Evolutionary conservation across 768 basidiomycete species (phyloP).

Genomic region (Trametes punicea): DNA sequence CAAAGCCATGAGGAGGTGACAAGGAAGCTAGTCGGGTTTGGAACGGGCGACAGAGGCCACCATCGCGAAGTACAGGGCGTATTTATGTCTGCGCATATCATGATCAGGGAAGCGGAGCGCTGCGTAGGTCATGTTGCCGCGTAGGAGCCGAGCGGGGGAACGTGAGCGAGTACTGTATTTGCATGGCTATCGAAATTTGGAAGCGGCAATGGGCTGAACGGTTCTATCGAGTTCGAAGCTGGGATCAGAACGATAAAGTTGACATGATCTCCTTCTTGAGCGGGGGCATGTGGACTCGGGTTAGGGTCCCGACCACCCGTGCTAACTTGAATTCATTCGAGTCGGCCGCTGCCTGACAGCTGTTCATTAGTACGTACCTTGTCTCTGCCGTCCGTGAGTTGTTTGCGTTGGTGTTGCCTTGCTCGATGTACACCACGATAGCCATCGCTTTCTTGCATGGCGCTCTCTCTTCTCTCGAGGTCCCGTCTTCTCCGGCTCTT

Average conservation of each 20-base stretch:
- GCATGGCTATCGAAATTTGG: no score
- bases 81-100: not conserved
- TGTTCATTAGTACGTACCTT: not conserved
- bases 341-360: no score
- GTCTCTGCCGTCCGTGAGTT: no score
- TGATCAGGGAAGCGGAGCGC: not conserved
- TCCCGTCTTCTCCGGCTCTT: slow-evolving; percentile 9
- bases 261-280: no score
- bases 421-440: slow-evolving; percentile 14
- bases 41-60: not conserved
- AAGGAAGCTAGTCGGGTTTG: not conserved
- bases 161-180: no score
- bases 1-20: not conserved
- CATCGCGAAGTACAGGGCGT: not conserved
- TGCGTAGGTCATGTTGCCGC: not conserved
- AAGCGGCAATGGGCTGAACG: not conserved
- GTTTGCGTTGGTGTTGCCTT: not conserved
- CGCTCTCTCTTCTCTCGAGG: slow-evolving; percentile 9
- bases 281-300: no score
- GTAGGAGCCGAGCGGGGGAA: not conserved
- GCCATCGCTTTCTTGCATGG: slow-evolving; percentile 19
- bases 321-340: no score
- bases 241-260: not conserved
- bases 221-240: not conserved
- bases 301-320: not conserved